phyloP scores from a whole-genome alignment of 805 yeast species.

The Kazachstania africana region DNA sequence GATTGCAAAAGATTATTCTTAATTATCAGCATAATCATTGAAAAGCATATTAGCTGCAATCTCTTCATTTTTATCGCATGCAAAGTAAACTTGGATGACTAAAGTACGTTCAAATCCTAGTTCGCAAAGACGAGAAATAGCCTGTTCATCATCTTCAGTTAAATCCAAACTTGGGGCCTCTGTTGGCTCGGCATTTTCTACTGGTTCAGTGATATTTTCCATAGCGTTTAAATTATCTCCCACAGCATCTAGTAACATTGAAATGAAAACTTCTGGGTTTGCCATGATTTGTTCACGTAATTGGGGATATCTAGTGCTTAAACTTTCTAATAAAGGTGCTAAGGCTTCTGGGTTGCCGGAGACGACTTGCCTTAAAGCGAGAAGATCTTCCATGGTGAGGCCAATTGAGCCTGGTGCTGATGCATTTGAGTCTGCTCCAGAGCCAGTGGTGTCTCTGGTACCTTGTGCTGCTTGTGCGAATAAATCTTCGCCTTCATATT shows the following conservation, averaged over 20 bases:
- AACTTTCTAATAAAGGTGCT: constrained; percentile 70
- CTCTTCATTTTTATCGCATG: constrained; percentile 96
- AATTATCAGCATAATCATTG: constrained; percentile 36
- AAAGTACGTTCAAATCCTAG: constrained; percentile 82
- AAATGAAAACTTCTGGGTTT: constrained; percentile 83
- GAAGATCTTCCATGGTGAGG: constrained; percentile 35
- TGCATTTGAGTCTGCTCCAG: constrained; percentile 4
- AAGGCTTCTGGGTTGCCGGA: constrained; percentile 81
- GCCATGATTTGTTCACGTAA: constrained; percentile 66
- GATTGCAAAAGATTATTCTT: neutral
- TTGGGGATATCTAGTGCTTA: constrained; percentile 75
- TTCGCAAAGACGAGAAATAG: constrained; percentile 83
- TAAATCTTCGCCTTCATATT: constrained; percentile 26
- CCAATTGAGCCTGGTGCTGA: constrained; percentile 29
- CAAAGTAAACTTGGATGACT: constrained; percentile 89
- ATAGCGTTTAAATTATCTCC: constrained; percentile 41
- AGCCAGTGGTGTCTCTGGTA: constrained; percentile 13
- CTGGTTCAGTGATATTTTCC: constrained; percentile 9
- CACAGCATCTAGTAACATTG: constrained; percentile 51
- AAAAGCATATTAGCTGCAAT: constrained; percentile 88
- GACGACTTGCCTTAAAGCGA: constrained; percentile 62
- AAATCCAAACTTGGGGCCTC: constrained; percentile 34
- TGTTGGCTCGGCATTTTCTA: constrained; percentile 8
- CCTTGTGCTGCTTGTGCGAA: constrained; percentile 35
- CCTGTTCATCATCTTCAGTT: constrained; percentile 75